Percentiles rank a stretch among this genome's conserved stretches.
phyloP scores from a whole-genome alignment of 1,284 basidiomycete genomes.

The Microbotryum violaceum region DNA sequence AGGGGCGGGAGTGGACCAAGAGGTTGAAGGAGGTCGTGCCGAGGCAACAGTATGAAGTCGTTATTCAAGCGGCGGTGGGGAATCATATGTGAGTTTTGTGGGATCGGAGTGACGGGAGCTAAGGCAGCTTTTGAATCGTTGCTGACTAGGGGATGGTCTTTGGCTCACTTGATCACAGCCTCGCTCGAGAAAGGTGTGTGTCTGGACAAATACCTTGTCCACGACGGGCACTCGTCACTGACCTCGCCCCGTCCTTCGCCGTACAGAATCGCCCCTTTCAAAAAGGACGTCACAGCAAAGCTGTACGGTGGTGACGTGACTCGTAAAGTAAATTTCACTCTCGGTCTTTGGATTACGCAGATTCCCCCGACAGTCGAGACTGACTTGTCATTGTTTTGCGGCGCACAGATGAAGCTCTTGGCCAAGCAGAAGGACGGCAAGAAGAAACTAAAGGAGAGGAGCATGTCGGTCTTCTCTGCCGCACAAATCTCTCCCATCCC shows the following conservation, averaged over 20 bases:
- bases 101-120: too few species aligned
- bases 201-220: slow-evolving; percentile 6
- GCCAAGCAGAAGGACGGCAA: slow-evolving; percentile 90
- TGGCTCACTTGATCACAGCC: slow-evolving; percentile 53
- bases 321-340: slow-evolving; percentile 8
- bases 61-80: slow-evolving; percentile 55
- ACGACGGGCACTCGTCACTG: neutral
- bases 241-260: neutral
- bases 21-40: slow-evolving; percentile 84
- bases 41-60: slow-evolving; percentile 74
- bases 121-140: too few species aligned
- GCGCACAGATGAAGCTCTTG: slow-evolving; percentile 64
- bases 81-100: too few species aligned
- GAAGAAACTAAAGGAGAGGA: slow-evolving; percentile 59
- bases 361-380: too few species aligned
- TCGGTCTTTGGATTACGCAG: neutral
- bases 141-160: too few species aligned
- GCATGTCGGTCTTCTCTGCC: slow-evolving; percentile 13
- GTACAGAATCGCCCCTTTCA: slow-evolving; percentile 62
- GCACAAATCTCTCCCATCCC: neutral
- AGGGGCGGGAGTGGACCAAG: slow-evolving; percentile 75
- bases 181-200: slow-evolving; percentile 67
- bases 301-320: slow-evolving; percentile 31
- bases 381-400: neutral
- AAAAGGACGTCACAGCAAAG: slow-evolving; percentile 65